Conservation (phyloP, 352 stramenopile genomes). For the Globisporangium echinulatum region DNA sequence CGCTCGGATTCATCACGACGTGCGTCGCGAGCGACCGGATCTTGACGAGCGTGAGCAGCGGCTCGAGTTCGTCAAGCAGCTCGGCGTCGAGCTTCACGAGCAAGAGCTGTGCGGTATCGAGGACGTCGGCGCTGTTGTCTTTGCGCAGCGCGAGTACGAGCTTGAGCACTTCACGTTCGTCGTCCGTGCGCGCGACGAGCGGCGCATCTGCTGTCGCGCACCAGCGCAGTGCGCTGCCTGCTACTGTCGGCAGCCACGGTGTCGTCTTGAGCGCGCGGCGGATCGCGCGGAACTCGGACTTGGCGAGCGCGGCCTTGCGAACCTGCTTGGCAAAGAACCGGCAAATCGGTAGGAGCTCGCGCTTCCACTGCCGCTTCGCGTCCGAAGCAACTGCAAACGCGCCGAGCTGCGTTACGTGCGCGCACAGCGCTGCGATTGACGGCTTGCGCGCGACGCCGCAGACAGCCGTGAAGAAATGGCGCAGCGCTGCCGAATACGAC, state of each 20-base stretch:
- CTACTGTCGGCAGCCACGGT: slow-evolving; percentile 27
- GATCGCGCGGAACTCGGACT: slow-evolving; percentile 29
- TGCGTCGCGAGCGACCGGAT: slow-evolving; percentile 21
- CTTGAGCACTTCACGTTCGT: slow-evolving; percentile 34
- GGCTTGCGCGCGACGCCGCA: slow-evolving; percentile 61
- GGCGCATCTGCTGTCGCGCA: slow-evolving; percentile 28
- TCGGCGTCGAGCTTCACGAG: slow-evolving; percentile 23
- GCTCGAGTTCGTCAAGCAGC: slow-evolving; percentile 17
- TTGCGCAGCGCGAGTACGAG: slow-evolving; percentile 24
- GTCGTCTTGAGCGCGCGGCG: slow-evolving; percentile 36
- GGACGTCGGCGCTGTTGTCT: neutral
- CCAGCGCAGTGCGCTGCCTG: slow-evolving; percentile 1
- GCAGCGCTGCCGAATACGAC: slow-evolving; percentile 45
- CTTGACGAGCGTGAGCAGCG: slow-evolving; percentile 31
- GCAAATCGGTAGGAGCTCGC: slow-evolving; percentile 35
- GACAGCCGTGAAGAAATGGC: slow-evolving; percentile 57
- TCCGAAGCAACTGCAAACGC: neutral
- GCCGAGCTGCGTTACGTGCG: slow-evolving; percentile 18
- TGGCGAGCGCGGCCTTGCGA: slow-evolving; percentile 33
- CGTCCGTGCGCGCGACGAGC: slow-evolving; percentile 20
- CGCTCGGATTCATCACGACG: slow-evolving; percentile 17
- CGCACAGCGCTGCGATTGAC: slow-evolving; percentile 37
- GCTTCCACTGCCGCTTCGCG: slow-evolving; percentile 25
- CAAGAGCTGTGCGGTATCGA: slow-evolving; percentile 13
- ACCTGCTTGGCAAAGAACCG: slow-evolving; percentile 31